Base-by-base conservation (phyloP, 2,329 filamentous ascomycete species). In the Colletotrichum tanaceti region DNA sequence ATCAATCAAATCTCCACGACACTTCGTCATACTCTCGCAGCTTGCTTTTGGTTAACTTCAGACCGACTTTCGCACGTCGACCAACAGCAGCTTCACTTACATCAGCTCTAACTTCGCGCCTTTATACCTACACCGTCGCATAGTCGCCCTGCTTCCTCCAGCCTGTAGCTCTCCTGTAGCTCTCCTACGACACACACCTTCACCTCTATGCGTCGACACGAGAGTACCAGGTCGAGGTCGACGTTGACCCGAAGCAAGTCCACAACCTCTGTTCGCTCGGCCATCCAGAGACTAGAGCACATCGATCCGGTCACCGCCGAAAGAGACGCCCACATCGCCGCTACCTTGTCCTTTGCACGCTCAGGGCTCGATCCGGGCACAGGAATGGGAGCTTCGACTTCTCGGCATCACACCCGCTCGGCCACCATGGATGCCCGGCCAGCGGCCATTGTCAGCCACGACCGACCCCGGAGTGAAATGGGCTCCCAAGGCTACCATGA, bases 291-390 rank as follows among this genome's bases (percentile, higher is more conserved):
- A 1, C 77, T 86, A 22, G 81, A 86, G 58, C 79, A 84, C 58
- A 85, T 89, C 52, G 79, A 84, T 71, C 84, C 84, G 1, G 77
- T 76, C 13, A 76, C 79, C 4, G 85, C 86, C 2, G 83, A 86
- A 57, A 81, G 86, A 62, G 87, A 91, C 76, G 90, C 90, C 9
- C 85, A 88, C 46, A 83, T 86, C 46, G 90, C 90, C 24, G 90
- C 90, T 9, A 79, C 82, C 41, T 80, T 89, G 73, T 90, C 90
- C 1, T 92, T 87, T 74, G 76, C 80, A 7, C 82, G 85, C 68
- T 85, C 86, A n/a, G 81, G 81, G 62, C 80, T 80, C 43, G 79
- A 81, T 14, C 79, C 74, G 46, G 79, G 73, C 65, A 74, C 75
- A 35, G 80, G 81, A 57, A 72, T 75, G 60, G 11, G 81, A 78